Percentiles rank a stretch among this genome's conserved stretches.
These are phyloP conservation scores for Angomonas ambiguus DNA, from an alignment of 208 protist species.

Conservation along the genomic window DNA sequence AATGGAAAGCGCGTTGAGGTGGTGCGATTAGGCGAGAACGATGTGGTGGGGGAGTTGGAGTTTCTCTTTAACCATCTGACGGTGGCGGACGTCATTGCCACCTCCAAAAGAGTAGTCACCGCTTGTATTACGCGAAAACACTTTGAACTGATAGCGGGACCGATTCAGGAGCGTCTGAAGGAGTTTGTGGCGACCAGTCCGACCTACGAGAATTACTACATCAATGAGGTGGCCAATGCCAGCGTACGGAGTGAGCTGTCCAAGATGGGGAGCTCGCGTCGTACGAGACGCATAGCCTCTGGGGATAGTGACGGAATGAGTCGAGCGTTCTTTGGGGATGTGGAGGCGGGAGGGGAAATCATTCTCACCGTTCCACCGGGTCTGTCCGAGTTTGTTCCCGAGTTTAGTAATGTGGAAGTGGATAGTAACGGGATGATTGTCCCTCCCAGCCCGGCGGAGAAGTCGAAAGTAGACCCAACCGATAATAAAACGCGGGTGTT, in stretches of 20 bases:
- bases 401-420: neutral
- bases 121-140: constrained; percentile 78
- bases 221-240: constrained; percentile 43
- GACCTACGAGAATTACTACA: constrained; percentile 67
- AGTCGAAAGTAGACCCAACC: neutral
- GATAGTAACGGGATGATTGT: neutral
- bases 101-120: constrained; percentile 41
- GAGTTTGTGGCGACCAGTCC: constrained; percentile 63
- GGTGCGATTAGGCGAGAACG: constrained; percentile 47
- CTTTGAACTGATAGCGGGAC: constrained; percentile 84
- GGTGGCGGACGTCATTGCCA: constrained; percentile 82
- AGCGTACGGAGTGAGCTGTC: constrained; percentile 60
- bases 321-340: constrained; percentile 18
- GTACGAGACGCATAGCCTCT: constrained; percentile 23
- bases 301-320: constrained; percentile 10
- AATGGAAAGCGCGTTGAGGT: constrained; percentile 60
- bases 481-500: constrained; percentile 17
- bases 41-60: constrained; percentile 88
- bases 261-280: constrained; percentile 28
- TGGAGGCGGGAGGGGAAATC: constrained; percentile 43
- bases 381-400: neutral
- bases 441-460: neutral
- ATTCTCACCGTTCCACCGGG: constrained; percentile 19
- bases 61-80: constrained; percentile 84
- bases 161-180: constrained; percentile 77